Base-by-base conservation (phyloP, 2,329 filamentous ascomycete genomes). In the Aspergillus unguis region DNA sequence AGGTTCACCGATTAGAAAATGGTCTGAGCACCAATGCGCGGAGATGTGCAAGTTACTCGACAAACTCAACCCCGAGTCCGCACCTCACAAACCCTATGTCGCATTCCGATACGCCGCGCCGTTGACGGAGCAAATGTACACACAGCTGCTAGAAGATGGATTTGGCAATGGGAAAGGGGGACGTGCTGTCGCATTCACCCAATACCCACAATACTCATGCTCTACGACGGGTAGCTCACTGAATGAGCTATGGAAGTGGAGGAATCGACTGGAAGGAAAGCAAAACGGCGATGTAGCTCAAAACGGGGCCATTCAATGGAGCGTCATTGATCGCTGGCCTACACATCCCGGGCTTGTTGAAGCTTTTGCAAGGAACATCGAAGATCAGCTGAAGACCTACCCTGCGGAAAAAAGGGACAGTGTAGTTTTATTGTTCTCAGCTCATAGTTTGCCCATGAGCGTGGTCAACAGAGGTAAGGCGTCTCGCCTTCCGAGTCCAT, bases 21-120 rank as follows among this genome's bases (percentile, higher is more conserved):
- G 95, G 95, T 95, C 92, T 26, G 94, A 99, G 73, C 86, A 94
- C 67, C 94, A 99, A 72, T 91, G 85, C 54, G 80, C 81, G 54
- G 92, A 97, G 74, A 96, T 97, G 90, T 99, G 94, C 82, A 96
- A 96, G 79, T 83, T 97, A 47, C 80, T 99, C 47, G 94, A 99
- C 79, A 82, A 86, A 62, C 87, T 90, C 55, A 95, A 88, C 1
- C 94, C 94, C 5, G 88, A 95, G 68, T 96, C 92, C 1, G 94
- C 94, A 3, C 94, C 94, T 5, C 94, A 99, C 71, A 96, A 94
- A 71, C 94, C 94, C 6, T 99, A 99, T 66, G 91, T 97, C 43
- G 92, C 94, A 10, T 99, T 99, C 71, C 88, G 94, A 57, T 99
- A 99, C 67, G 92, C 95, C 10, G 81, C 92, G 56, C 94, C 94